Evolutionary conservation across 106 monocot genomes (phyloP), one percentile per base, ranked within the genome.

Genomic region (Dendrobium nobile): DNA sequence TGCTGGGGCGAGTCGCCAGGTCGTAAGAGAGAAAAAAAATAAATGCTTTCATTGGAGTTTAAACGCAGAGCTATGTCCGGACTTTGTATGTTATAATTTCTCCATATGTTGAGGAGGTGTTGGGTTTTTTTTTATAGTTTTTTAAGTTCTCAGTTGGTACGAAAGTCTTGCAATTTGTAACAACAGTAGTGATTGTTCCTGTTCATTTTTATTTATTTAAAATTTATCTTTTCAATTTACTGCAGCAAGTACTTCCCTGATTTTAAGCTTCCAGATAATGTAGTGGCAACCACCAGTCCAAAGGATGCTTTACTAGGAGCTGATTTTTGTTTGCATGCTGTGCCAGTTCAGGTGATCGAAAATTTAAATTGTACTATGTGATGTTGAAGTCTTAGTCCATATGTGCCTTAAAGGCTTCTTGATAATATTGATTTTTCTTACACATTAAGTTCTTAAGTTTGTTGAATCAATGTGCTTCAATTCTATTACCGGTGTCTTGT

Each of bases 271-370:
- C 97, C 97, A 68, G 88, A 87, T 79, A 97, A 97, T 87, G 74
- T 97, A 68, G 73, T 94, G 75, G 94, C 97, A 40, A 97, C 94
- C 61, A 94, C 85, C 20, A 81, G 80, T 87, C 81, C 92, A 54
- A 87, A 83, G 55, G 87, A 91, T 84, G 97, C 97, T 82, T 88
- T 92, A 79, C 64, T 43, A 33, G 94, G 89, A 82, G 97, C 97
- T 78, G 94, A 97, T 81, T 97, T 92, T 84, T 97, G 97, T 85
- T 80, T 97, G 22, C 97, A 97, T 89, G 94, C 92, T 82, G 94
- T 97, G 65, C 97, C 97, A 18, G 97, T 97, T 41, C 97, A 97
- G 94, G 97, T 97, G 89, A 81, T 77, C 77, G 54, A 72, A 84
- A 16, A 73, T 75, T 27, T 16, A 72, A 31, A 13, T 31, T 37